Percentiles rank a stretch among this genome's conserved stretches.
Evolutionary conservation across 805 yeast species (phyloP).

Genomic region (Saccharomycopsis sp.): DNA sequence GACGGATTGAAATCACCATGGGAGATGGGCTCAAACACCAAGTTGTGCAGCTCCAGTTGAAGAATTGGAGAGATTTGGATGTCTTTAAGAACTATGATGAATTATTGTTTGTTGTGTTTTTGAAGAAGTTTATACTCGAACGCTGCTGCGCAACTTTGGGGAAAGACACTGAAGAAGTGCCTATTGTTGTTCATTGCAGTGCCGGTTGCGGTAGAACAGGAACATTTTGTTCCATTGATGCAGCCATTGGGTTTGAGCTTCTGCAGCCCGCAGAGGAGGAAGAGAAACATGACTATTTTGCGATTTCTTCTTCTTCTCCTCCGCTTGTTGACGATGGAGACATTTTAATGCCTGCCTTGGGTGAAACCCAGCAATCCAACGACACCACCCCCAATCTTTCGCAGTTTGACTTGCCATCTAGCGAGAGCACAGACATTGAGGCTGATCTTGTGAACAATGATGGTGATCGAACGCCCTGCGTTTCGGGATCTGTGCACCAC

Average conservation of each 20-base stretch:
- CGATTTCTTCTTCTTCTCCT: background rate
- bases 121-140: conserved; percentile 10
- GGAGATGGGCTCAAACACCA: conserved; percentile 30
- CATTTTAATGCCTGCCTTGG: background rate
- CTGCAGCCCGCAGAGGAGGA: background rate
- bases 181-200: conserved; percentile 79
- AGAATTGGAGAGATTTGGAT: conserved; percentile 80
- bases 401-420: background rate
- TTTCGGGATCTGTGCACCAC: too few relatives aligned
- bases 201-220: conserved; percentile 99
- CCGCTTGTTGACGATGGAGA: background rate
- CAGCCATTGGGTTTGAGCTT: conserved; percentile 34
- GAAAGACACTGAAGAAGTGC: conserved; percentile 29
- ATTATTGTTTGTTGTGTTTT: conserved; percentile 18
- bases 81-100: conserved; percentile 38
- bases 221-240: conserved; percentile 67
- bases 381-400: conserved; percentile 3
- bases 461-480: too few relatives aligned
- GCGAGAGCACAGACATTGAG: too few relatives aligned
- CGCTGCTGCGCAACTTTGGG: background rate
- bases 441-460: too few relatives aligned
- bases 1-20: conserved; percentile 18
- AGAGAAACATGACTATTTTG: too few relatives aligned
- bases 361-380: background rate
- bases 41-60: conserved; percentile 66